Evolutionary conservation across 2,329 filamentous ascomycete genomes (phyloP).

Genomic region (Catunica adiposa): DNA sequence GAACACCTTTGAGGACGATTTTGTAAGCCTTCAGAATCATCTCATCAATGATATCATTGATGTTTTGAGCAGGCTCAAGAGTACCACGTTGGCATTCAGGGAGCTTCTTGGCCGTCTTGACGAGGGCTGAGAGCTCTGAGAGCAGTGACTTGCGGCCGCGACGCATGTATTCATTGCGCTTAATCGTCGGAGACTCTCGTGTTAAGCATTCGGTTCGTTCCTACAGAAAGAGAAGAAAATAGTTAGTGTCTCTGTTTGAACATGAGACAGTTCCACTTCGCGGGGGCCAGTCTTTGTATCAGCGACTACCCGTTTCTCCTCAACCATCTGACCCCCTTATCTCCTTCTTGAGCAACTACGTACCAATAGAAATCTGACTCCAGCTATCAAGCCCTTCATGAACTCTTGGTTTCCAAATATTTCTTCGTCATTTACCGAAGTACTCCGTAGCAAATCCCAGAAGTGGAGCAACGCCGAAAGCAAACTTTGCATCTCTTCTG

Average conservation of each 20-base stretch:
- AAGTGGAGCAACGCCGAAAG: constrained; percentile 78
- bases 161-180: constrained; percentile 58
- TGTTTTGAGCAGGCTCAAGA: constrained; percentile 25
- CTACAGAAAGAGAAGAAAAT: constrained; percentile 27
- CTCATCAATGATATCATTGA: constrained; percentile 71
- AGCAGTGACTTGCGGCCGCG: constrained; percentile 73
- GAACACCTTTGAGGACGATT: constrained; percentile 78
- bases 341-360: constrained; percentile 22
- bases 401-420: constrained; percentile 86
- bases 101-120: constrained; percentile 74
- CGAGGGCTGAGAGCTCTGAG: constrained; percentile 74
- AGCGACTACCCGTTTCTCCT: too few species aligned
- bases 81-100: constrained; percentile 51
- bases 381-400: constrained; percentile 84
- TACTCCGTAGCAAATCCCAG: constrained; percentile 75
- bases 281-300: too few species aligned
- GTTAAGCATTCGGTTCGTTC: constrained; percentile 80
- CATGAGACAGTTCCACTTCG: neutral
- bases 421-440: constrained; percentile 55
- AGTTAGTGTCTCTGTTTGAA: neutral
- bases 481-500: constrained; percentile 68
- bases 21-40: constrained; percentile 89
- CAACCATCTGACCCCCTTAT: too few species aligned
- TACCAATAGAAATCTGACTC: constrained; percentile 78
- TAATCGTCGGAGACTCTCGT: constrained; percentile 59